A percentile compares a stretch with the other conserved stretches of the same genome.
These are phyloP conservation scores for Malus hybrid DNA, from an alignment of 331 rosid genomes.

Conservation along the genomic window DNA sequence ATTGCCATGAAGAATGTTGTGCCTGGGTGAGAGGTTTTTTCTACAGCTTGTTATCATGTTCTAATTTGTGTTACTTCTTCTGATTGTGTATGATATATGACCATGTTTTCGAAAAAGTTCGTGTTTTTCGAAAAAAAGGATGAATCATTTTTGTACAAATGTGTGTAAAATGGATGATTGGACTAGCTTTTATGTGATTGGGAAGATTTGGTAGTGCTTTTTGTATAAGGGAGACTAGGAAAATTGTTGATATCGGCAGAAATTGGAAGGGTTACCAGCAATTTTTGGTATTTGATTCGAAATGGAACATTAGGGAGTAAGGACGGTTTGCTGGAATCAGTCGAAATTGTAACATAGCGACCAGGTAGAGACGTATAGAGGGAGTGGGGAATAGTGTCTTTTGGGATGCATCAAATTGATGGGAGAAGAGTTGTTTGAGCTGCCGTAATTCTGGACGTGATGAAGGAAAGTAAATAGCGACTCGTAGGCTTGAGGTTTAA, in stretches of 20 bases:
- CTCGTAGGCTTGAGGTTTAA: background rate
- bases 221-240: background rate
- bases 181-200: background rate
- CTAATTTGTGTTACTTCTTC: background rate
- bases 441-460: background rate
- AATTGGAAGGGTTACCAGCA: background rate
- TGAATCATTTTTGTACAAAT: background rate
- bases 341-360: background rate
- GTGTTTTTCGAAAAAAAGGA: background rate
- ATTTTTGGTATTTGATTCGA: background rate
- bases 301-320: background rate
- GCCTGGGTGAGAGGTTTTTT: slow-evolving; percentile 49
- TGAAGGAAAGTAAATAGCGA: background rate
- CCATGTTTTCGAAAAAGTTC: background rate
- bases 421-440: background rate
- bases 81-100: background rate
- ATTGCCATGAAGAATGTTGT: slow-evolving; percentile 34
- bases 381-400: background rate
- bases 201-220: background rate
- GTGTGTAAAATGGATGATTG: background rate
- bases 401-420: background rate
- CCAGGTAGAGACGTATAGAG: background rate
- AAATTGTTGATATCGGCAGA: background rate
- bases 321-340: background rate
- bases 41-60: background rate